These are phyloP conservation scores for Daldinia vernicosa DNA, from an alignment of 495 filamentous ascomycete species.

Conservation along the genomic window DNA sequence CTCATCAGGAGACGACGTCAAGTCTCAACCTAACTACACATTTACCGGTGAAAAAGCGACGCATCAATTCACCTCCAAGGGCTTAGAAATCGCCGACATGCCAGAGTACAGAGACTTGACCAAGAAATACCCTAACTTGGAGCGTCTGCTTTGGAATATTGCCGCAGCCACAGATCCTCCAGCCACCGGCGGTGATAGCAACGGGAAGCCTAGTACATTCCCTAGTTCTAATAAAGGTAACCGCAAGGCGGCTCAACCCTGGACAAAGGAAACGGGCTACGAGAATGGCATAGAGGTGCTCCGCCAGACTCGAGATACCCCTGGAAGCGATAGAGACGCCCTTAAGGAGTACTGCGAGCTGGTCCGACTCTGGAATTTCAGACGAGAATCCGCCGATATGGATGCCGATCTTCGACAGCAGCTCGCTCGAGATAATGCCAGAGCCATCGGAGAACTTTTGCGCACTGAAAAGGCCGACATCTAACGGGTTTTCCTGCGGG, in stretches of 20 bases:
- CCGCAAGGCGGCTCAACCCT: slow-evolving; percentile 35
- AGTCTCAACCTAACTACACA: neutral
- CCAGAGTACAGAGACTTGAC: slow-evolving; percentile 42
- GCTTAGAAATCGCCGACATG: slow-evolving; percentile 41
- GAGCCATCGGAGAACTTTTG: slow-evolving; percentile 49
- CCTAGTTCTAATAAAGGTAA: slow-evolving; percentile 5
- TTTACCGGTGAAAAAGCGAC: neutral
- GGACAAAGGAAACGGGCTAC: slow-evolving; percentile 42
- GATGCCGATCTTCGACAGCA: slow-evolving; percentile 21
- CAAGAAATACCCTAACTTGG: slow-evolving; percentile 42
- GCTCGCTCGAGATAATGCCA: slow-evolving; percentile 45
- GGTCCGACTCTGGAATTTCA: slow-evolving; percentile 33
- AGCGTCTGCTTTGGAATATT: slow-evolving; percentile 42
- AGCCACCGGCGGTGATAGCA: neutral
- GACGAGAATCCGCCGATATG: slow-evolving; percentile 9
- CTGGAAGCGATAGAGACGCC: slow-evolving; percentile 46
- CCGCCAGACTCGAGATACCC: slow-evolving; percentile 37
- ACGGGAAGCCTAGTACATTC: neutral
- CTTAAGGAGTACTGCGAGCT: slow-evolving; percentile 45
- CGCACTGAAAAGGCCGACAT: slow-evolving; percentile 42
- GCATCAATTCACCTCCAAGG: neutral
- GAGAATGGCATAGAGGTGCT: slow-evolving; percentile 40
- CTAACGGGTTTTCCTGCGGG: neutral
- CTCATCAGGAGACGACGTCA: neutral
- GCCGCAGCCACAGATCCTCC: slow-evolving; percentile 46